A percentile compares a stretch with the other conserved stretches of the same genome.
phyloP scores from a whole-genome alignment of 768 basidiomycete species.

The Kwoniella sp. region DNA sequence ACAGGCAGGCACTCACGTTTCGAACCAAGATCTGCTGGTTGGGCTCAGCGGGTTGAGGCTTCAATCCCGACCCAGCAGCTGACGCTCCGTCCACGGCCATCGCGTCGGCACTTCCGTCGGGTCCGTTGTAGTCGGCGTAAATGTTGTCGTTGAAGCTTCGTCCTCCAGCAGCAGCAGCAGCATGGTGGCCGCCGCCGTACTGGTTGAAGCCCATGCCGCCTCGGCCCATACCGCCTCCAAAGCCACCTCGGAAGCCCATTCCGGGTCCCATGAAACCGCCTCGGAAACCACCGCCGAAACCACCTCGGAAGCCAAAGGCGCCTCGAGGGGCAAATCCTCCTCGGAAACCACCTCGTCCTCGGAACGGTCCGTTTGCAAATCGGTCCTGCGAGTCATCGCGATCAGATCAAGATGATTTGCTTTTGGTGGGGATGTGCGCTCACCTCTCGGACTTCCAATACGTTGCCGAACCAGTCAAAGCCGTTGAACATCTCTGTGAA shows the following conservation, averaged over 20 bases:
- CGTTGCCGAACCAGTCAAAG: constrained; percentile 94
- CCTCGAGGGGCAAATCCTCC: constrained; percentile 62
- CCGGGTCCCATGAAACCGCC: constrained; percentile 52
- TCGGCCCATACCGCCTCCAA: constrained; percentile 59
- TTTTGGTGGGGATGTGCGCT: constrained; percentile 24
- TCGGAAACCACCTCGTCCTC: constrained; percentile 58
- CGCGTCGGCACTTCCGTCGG: constrained; percentile 63
- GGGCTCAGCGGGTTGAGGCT: constrained; percentile 66
- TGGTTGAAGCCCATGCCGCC: constrained; percentile 55
- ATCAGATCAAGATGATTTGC: background rate
- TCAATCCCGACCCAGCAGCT: constrained; percentile 46
- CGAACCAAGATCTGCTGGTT: constrained; percentile 98
- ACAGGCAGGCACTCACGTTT: constrained; percentile 72
- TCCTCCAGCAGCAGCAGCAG: constrained; percentile 39
- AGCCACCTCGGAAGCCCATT: constrained; percentile 53
- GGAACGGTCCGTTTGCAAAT: constrained; percentile 59
- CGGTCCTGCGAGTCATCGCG: constrained; percentile 34
- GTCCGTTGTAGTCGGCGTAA: constrained; percentile 90
- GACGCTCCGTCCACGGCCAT: constrained; percentile 36
- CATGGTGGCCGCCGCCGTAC: constrained; percentile 60
- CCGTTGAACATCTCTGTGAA: constrained; percentile 88
- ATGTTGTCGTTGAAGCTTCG: constrained; percentile 74
- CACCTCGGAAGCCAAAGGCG: constrained; percentile 62
- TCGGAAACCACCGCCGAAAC: constrained; percentile 53
- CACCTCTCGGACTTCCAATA: constrained; percentile 94